These are phyloP conservation scores for Sphaerulina vaccinii DNA, from an alignment of 2,329 filamentous ascomycete genomes.

Conservation along the genomic window DNA sequence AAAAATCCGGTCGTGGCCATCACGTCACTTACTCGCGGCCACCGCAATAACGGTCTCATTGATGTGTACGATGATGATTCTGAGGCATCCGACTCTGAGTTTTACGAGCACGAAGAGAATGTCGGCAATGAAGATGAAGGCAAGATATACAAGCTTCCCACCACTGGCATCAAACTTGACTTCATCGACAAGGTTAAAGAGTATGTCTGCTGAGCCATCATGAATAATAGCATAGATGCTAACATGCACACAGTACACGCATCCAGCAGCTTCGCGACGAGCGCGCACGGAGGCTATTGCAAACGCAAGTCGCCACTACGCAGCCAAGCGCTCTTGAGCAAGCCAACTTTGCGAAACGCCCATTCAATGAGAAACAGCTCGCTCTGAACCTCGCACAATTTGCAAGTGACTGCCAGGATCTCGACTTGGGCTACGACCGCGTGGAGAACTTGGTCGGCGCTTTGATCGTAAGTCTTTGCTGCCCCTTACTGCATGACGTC, in stretches of 20 bases:
- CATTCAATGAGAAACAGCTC: slow-evolving; percentile 64
- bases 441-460: slow-evolving; percentile 56
- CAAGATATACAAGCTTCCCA: slow-evolving; percentile 46
- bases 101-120: slow-evolving; percentile 42
- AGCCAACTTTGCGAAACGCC: slow-evolving; percentile 45
- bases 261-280: slow-evolving; percentile 28
- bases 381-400: slow-evolving; percentile 64
- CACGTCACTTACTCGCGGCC: slow-evolving; percentile 58
- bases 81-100: slow-evolving; percentile 47
- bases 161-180: slow-evolving; percentile 50
- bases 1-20: slow-evolving; percentile 51
- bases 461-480: slow-evolving; percentile 58
- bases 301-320: slow-evolving; percentile 5
- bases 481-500: slow-evolving; percentile 27
- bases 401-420: slow-evolving; percentile 50
- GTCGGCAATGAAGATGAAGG: too few species aligned
- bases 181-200: slow-evolving; percentile 64
- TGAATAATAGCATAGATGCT: slow-evolving; percentile 5
- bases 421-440: slow-evolving; percentile 49
- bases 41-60: slow-evolving; percentile 52
- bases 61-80: slow-evolving; percentile 45
- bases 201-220: slow-evolving; percentile 30
- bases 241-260: slow-evolving; percentile 22
- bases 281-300: slow-evolving; percentile 21
- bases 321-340: slow-evolving; percentile 29